Evolutionary conservation across 257 asterid species (phyloP).

Genomic region (Nicotiana tomentosiformis): DNA sequence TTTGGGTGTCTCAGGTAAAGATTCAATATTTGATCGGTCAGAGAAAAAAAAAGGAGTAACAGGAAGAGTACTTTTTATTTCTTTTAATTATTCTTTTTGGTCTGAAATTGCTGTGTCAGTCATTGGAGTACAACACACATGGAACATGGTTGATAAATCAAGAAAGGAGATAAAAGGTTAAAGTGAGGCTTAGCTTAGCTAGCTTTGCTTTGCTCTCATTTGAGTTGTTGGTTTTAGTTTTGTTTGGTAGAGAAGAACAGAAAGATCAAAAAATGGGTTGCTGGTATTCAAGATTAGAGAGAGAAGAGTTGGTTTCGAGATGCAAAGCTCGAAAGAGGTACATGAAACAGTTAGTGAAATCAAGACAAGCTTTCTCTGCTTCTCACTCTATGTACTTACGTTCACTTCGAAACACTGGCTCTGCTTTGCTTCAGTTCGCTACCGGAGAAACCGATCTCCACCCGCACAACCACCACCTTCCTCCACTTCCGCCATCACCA

Average conservation of each 20-base stretch:
- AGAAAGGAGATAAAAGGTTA: background rate
- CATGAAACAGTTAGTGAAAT: constrained; percentile 90
- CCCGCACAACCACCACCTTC: constrained; percentile 35
- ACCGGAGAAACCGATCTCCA: constrained; percentile 70
- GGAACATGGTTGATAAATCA: constrained; percentile 7
- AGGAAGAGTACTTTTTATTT: background rate
- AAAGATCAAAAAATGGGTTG: constrained; percentile 59
- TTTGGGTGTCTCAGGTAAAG: background rate
- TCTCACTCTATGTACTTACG: constrained; percentile 74
- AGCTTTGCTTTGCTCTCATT: background rate
- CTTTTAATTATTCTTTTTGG: background rate
- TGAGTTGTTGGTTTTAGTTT: background rate
- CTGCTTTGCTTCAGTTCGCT: constrained; percentile 82
- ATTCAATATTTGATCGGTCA: background rate
- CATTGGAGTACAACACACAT: constrained; percentile 9
- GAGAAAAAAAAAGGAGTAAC: background rate
- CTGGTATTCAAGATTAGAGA: constrained; percentile 70
- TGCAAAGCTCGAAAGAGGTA: constrained; percentile 81
- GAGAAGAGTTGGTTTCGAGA: constrained; percentile 84
- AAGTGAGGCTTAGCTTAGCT: background rate
- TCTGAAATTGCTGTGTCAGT: constrained; percentile 8
- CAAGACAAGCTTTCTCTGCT: constrained; percentile 80
- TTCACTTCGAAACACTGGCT: constrained; percentile 75
- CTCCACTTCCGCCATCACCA: constrained; percentile 18
- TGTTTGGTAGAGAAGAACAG: background rate